Conservation (phyloP, 306 rosid genomes). For the Ormosia emarginata region DNA sequence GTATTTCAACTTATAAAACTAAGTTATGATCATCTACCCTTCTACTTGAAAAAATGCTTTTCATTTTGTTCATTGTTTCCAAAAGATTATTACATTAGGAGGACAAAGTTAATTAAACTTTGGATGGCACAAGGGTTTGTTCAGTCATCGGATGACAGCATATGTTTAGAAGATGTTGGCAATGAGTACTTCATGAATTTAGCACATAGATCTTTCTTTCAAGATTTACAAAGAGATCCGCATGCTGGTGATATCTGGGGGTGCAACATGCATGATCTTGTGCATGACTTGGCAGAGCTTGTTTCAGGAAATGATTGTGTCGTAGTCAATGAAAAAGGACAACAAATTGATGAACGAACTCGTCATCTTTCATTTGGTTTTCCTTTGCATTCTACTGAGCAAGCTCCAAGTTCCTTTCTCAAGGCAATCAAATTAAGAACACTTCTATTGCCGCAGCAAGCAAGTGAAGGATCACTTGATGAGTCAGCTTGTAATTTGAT, state of each 20-base stretch:
- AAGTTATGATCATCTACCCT: background rate
- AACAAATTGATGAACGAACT: background rate
- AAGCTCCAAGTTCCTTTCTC: background rate
- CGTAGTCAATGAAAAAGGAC: background rate
- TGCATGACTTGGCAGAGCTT: background rate
- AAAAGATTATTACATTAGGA: rapidly evolving
- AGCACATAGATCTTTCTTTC: background rate
- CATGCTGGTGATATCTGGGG: no score
- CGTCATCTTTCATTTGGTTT: background rate
- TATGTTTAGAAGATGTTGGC: background rate
- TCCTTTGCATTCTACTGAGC: background rate
- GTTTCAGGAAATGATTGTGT: background rate
- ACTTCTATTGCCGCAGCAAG: background rate
- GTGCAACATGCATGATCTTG: background rate
- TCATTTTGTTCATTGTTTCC: constrained; percentile 16
- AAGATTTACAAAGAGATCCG: background rate
- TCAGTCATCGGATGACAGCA: background rate
- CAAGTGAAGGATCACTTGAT: rapidly evolving
- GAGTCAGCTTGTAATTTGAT: background rate
- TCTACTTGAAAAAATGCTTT: background rate
- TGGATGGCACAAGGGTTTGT: constrained; percentile 23
- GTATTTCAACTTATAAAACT: background rate
- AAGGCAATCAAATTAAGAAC: background rate
- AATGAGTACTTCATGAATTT: background rate
- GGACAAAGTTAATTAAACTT: background rate